Percentiles rank a stretch among this genome's conserved stretches.
phyloP scores from a whole-genome alignment of 805 yeast species.

The Saturnispora sanitii region DNA sequence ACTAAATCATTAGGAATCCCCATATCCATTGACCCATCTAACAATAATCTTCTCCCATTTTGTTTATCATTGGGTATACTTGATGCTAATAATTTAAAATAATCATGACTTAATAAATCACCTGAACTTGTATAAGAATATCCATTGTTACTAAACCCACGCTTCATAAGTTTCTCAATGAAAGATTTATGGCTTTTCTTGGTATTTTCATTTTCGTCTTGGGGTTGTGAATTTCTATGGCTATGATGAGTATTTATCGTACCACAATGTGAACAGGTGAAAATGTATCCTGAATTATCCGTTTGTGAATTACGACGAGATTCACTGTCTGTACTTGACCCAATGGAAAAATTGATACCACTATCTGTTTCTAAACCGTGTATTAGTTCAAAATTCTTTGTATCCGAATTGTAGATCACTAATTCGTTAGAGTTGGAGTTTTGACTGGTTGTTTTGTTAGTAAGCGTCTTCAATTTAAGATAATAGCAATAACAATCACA shows the following conservation, averaged over 20 bases:
- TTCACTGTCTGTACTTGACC: background rate
- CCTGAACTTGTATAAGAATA: conserved; percentile 11
- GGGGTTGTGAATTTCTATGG: background rate
- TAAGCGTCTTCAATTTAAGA: background rate
- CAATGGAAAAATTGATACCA: background rate
- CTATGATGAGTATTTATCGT: conserved; percentile 9
- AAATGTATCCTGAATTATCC: conserved; percentile 4
- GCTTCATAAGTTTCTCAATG: background rate
- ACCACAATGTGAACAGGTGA: conserved; percentile 24
- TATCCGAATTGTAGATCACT: conserved; percentile 23
- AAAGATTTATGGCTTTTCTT: too few species aligned
- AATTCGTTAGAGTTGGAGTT: conserved; percentile 21
- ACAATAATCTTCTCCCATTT: background rate
- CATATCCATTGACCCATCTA: conserved; percentile 1
- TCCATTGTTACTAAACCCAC: background rate
- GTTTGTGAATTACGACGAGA: background rate
- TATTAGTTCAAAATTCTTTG: conserved; percentile 22
- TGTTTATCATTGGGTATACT: conserved; percentile 2
- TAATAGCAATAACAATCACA: background rate
- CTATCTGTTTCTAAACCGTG: conserved; percentile 11
- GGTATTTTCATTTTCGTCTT: background rate
- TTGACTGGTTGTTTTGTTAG: conserved; percentile 13
- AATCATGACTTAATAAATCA: conserved; percentile 20
- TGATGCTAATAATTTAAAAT: conserved; percentile 21
- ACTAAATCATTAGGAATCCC: conserved; percentile 37